Evolutionary conservation across 805 yeast species (phyloP).

Genomic region (Vanderwaltozyma yarrowii): DNA sequence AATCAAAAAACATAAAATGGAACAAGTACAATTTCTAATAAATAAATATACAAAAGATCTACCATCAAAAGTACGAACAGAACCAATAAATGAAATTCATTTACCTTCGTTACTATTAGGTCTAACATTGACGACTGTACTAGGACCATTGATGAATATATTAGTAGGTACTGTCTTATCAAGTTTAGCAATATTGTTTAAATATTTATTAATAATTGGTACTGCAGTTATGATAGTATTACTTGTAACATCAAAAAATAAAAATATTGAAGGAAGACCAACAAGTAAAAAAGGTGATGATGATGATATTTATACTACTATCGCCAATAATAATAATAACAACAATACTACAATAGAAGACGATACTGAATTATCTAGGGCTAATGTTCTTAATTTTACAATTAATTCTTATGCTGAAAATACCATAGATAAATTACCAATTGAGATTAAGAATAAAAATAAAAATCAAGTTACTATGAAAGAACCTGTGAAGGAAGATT

Average conservation of each 20-base stretch:
- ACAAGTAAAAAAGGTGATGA: too few species aligned
- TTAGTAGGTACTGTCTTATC: conserved; percentile 20
- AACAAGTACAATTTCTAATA: conserved; percentile 4
- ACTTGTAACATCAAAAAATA: neutral
- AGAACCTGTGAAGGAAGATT: conserved; percentile 5
- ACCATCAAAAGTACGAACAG: conserved; percentile 1
- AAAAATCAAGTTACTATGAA: too few species aligned
- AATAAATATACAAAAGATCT: conserved; percentile 1
- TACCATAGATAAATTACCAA: neutral
- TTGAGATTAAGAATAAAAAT: neutral
- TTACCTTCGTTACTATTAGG: conserved; percentile 20
- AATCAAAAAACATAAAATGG: conserved; percentile 1
- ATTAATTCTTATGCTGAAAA: neutral
- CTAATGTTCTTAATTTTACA: neutral
- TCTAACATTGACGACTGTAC: conserved; percentile 8
- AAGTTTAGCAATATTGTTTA: conserved; percentile 14
- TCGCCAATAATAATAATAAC: too few species aligned
- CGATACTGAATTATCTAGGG: neutral
- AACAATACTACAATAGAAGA: too few species aligned
- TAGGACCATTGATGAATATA: conserved; percentile 17
- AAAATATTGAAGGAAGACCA: too few species aligned
- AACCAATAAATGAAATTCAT: conserved; percentile 11
- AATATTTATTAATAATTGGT: conserved; percentile 15
- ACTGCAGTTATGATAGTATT: conserved; percentile 6
- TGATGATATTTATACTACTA: too few species aligned